phyloP scores from a whole-genome alignment of 495 filamentous ascomycete species.

The Oidiodendron maius region DNA sequence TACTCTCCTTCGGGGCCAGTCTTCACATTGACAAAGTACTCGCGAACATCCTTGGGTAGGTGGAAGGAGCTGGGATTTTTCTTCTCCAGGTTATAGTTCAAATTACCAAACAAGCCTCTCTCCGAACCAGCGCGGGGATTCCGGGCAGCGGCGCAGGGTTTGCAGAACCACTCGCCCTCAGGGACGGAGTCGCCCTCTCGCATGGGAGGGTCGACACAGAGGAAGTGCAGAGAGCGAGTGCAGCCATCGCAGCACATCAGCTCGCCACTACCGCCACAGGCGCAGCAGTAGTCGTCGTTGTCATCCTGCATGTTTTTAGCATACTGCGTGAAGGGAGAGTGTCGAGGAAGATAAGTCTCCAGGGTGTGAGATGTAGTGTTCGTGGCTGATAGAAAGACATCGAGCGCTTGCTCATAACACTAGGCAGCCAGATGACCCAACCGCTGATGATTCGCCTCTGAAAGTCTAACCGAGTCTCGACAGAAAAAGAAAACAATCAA shows the following conservation, averaged over 20 bases:
- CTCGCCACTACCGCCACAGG: constrained; percentile 75
- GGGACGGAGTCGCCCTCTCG: constrained; percentile 54
- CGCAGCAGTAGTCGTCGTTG: constrained; percentile 81
- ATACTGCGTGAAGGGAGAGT: constrained; percentile 1
- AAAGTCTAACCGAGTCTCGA: too few species aligned
- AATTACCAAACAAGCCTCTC: constrained; percentile 45
- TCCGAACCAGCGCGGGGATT: constrained; percentile 28
- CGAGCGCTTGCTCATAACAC: too few species aligned
- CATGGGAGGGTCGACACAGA: constrained; percentile 75
- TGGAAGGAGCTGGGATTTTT: constrained; percentile 67
- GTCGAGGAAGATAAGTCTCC: constrained; percentile 29
- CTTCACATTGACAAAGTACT: constrained; percentile 67
- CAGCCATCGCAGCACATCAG: constrained; percentile 93
- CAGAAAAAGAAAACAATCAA: too few species aligned
- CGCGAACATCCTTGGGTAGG: constrained; percentile 60
- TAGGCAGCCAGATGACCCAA: too few species aligned
- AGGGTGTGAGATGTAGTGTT: constrained; percentile 32
- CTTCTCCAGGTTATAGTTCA: constrained; percentile 54
- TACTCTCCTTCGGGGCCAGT: constrained; percentile 76
- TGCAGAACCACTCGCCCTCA: constrained; percentile 79
- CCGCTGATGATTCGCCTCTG: too few species aligned
- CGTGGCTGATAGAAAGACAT: too few species aligned
- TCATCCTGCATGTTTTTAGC: constrained; percentile 47
- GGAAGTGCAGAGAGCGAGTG: constrained; percentile 77
- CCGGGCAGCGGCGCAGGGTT: constrained; percentile 50